Evolutionary conservation across 192 early-diverging fungal genomes (phyloP).

Genomic region (Coemansia sp.): DNA sequence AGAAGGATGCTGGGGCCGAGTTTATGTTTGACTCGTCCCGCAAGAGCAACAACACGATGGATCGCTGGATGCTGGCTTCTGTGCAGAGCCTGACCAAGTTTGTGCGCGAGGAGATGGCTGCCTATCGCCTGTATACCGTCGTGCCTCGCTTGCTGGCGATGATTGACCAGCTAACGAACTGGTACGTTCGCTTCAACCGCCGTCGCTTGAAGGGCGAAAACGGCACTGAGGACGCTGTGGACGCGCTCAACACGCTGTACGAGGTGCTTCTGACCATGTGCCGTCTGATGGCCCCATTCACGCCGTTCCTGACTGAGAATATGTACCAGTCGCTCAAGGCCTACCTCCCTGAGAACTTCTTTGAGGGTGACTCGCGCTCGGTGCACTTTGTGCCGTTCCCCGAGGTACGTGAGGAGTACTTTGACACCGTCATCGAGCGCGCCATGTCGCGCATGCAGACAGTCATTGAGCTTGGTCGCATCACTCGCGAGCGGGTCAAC

Average conservation of each 20-base stretch:
- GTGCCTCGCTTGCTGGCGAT: conserved; percentile 87
- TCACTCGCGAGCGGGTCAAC: conserved; percentile 88
- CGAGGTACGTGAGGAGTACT: conserved; percentile 91
- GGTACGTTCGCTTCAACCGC: conserved; percentile 99
- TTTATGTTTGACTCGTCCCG: conserved; percentile 79
- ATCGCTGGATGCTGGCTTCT: conserved; percentile 96
- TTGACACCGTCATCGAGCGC: conserved; percentile 94
- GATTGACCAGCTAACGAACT: conserved; percentile 96
- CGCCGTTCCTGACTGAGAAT: conserved; percentile 95
- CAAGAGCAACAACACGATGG: conserved; percentile 92
- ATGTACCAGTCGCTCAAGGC: conserved; percentile 94
- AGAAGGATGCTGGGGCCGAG: conserved; percentile 74
- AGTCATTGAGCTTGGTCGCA: conserved; percentile 94
- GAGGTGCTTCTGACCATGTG: conserved; percentile 93
- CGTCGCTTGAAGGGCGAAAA: conserved; percentile 95
- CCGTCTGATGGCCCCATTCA: conserved; percentile 90
- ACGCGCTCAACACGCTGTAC: conserved; percentile 92
- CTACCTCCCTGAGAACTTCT: conserved; percentile 65
- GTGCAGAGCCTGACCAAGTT: conserved; percentile 94
- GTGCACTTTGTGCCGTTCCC: conserved; percentile 97
- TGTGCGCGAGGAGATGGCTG: conserved; percentile 89
- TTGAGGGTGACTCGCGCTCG: conserved; percentile 75
- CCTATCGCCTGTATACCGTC: conserved; percentile 98
- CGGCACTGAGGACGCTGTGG: conserved; percentile 80
- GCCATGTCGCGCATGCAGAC: conserved; percentile 92